phyloP scores from a whole-genome alignment of 768 basidiomycete species.

The Dioszegia hungarica region DNA sequence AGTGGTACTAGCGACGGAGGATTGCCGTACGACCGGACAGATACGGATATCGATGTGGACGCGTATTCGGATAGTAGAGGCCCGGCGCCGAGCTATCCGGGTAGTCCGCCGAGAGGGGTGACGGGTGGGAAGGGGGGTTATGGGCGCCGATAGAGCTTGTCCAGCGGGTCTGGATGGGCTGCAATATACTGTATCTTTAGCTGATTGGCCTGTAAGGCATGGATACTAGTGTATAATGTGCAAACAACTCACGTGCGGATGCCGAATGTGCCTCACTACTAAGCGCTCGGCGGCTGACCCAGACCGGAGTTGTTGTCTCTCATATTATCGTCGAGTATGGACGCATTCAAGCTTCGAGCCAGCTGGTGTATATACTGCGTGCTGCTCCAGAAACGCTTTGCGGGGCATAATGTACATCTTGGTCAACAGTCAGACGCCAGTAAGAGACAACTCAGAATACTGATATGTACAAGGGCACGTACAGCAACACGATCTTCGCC shows the following conservation, averaged over 20 bases:
- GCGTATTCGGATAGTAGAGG: not conserved
- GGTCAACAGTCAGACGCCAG: no score
- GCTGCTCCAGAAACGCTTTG: no score
- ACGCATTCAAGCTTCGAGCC: no score
- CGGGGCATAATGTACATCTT: no score
- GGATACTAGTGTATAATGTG: not conserved
- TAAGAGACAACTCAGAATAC: no score
- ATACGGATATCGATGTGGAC: not conserved
- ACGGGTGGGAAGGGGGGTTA: not conserved
- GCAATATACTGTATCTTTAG: not conserved
- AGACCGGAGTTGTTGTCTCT: no score
- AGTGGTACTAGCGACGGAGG: not conserved
- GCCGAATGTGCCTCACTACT: not conserved
- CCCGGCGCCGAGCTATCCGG: constrained; percentile 2
- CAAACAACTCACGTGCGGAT: no score
- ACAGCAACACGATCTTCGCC: no score
- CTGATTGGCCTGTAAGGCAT: not conserved
- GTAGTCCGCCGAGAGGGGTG: not conserved
- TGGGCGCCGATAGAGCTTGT: not conserved
- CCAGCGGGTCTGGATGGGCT: not conserved
- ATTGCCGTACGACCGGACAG: not conserved
- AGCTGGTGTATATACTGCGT: no score
- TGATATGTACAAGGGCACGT: no score
- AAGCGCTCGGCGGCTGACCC: not conserved
- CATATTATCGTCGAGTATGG: no score